A percentile compares a stretch with the other conserved stretches of the same genome.
These are phyloP conservation scores for Iberis amara DNA, from an alignment of 441 rosid species.

Conservation along the genomic window DNA sequence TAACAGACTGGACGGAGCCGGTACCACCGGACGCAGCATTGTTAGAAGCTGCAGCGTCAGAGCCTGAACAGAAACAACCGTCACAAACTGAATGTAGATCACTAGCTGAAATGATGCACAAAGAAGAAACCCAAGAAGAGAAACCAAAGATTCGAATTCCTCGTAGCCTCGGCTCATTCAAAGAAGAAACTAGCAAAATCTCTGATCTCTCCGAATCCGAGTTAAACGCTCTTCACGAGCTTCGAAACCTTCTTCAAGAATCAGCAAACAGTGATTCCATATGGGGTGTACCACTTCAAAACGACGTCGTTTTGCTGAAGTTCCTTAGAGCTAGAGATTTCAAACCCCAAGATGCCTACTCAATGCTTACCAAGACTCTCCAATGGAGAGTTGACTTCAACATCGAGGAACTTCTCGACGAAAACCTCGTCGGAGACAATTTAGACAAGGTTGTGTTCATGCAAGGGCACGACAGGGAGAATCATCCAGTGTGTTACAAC, in stretches of 20 bases:
- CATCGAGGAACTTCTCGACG: slow-evolving; percentile 59
- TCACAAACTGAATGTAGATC: slow-evolving; percentile 35
- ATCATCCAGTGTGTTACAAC: slow-evolving; percentile 86
- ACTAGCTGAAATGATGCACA: slow-evolving; percentile 47
- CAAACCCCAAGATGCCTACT: slow-evolving; percentile 61
- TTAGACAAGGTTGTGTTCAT: slow-evolving; percentile 72
- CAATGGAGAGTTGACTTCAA: slow-evolving; percentile 70
- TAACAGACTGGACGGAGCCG: slow-evolving; percentile 30
- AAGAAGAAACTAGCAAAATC: slow-evolving; percentile 45
- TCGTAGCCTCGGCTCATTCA: slow-evolving; percentile 35
- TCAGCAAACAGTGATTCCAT: slow-evolving; percentile 40
- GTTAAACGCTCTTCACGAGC: slow-evolving; percentile 43
- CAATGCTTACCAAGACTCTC: slow-evolving; percentile 69
- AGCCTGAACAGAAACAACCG: slow-evolving; percentile 13
- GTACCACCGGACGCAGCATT: slow-evolving; percentile 31
- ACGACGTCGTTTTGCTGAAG: slow-evolving; percentile 67
- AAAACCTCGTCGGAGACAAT: slow-evolving; percentile 68
- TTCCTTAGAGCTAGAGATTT: slow-evolving; percentile 85
- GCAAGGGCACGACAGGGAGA: slow-evolving; percentile 73
- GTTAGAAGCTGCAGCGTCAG: slow-evolving; percentile 31
- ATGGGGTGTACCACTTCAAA: slow-evolving; percentile 79
- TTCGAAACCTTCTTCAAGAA: slow-evolving; percentile 44
- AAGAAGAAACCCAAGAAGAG: slow-evolving; percentile 28
- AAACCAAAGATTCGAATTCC: slow-evolving; percentile 28
- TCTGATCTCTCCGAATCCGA: slow-evolving; percentile 44